Conservation (phyloP, 805 yeast species). For the Groenewaldozyma salmanticensis region DNA sequence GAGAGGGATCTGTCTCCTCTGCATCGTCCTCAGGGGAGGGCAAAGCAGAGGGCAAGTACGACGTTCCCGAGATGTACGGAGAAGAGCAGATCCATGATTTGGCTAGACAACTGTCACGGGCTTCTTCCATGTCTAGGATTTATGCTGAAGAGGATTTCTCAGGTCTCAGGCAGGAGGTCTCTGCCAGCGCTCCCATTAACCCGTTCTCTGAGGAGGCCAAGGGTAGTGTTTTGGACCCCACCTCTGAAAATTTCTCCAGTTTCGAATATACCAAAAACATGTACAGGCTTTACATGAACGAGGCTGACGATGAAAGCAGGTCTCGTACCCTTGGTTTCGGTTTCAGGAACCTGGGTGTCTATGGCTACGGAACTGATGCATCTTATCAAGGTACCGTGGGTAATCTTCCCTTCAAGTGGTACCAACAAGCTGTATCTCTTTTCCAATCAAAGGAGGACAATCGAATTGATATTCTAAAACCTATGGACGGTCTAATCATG, state of each 20-base stretch:
- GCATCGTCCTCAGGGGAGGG: too few relatives aligned
- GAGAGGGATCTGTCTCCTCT: too few relatives aligned
- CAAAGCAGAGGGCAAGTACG: too few relatives aligned
- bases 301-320: conserved; percentile 50
- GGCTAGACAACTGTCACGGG: conserved; percentile 12
- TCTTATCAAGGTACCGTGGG: conserved; percentile 57
- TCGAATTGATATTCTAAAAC: conserved; percentile 30
- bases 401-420: conserved; percentile 32
- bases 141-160: background rate
- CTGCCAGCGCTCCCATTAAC: conserved; percentile 10
- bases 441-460: conserved; percentile 12
- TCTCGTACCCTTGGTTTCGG: conserved; percentile 51
- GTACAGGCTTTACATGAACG: conserved; percentile 32
- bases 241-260: conserved; percentile 43
- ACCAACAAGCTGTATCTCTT: conserved; percentile 19
- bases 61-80: conserved; percentile 1
- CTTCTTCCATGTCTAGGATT: conserved; percentile 6
- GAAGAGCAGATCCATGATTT: conserved; percentile 11
- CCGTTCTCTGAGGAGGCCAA: conserved; percentile 17
- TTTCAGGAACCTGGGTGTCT: conserved; percentile 50
- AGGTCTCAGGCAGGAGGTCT: background rate
- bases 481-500: conserved; percentile 44
- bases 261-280: conserved; percentile 57
- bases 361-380: conserved; percentile 52
- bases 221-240: conserved; percentile 51